A percentile compares a stretch with the other conserved stretches of the same genome.
Conservation (phyloP, 257 asterid genomes). For the Solanum tacnaense region DNA sequence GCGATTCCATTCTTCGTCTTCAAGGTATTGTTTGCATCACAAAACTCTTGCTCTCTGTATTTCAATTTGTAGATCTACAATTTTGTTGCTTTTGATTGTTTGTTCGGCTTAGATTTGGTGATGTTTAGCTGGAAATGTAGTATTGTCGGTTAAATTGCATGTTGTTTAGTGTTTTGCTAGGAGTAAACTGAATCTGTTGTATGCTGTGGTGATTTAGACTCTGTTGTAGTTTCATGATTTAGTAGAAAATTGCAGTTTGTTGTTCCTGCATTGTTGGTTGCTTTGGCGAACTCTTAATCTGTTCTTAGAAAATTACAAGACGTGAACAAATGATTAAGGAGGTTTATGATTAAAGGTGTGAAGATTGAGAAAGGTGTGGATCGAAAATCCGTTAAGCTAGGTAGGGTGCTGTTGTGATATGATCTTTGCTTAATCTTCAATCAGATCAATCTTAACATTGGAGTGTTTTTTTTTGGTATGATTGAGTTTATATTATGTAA, state of each 20-base stretch:
- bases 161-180: not conserved
- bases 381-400: not conserved
- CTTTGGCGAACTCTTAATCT: not conserved
- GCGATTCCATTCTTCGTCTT: not conserved
- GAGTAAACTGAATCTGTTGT: not conserved
- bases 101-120: not conserved
- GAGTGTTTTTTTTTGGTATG: not conserved
- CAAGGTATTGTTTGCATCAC: not conserved
- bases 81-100: not conserved
- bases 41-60: not conserved
- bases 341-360: not conserved
- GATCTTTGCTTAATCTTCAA: not conserved
- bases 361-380: not conserved
- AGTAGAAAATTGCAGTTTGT: not conserved
- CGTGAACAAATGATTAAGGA: not conserved
- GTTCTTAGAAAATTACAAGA: not conserved
- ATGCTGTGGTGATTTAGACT: not conserved
- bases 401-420: not conserved
- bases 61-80: not conserved
- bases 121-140: not conserved
- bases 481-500: not conserved
- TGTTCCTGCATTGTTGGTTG: not conserved
- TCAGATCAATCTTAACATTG: not conserved
- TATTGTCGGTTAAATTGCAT: not conserved
- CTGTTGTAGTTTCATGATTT: not conserved